Conservation (phyloP, 2,329 filamentous ascomycete genomes). For the Claviceps sp. region DNA sequence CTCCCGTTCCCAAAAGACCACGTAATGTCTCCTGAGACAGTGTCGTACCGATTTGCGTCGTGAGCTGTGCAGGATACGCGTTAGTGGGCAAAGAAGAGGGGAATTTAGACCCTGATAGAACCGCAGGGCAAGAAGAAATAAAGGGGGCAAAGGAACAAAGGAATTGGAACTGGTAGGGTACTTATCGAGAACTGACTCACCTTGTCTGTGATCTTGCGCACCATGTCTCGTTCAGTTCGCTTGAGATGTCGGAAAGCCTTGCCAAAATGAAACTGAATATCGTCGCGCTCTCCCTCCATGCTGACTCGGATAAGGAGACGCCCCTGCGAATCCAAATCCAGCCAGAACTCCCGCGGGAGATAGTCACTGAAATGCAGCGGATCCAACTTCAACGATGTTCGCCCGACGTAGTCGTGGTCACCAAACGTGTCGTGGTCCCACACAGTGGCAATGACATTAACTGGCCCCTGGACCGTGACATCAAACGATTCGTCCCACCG, state of each 20-base stretch:
- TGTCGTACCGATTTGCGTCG: constrained; percentile 81
- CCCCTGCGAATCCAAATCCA: constrained; percentile 92
- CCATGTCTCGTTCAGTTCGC: constrained; percentile 95
- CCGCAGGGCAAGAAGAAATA: neutral
- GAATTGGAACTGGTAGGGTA: neutral
- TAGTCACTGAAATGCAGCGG: constrained; percentile 96
- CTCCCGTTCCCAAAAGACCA: constrained; percentile 55
- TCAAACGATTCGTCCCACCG: constrained; percentile 97
- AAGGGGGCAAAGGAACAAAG: neutral
- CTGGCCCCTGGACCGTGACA: constrained; percentile 78
- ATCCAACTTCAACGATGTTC: constrained; percentile 95
- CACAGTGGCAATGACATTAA: constrained; percentile 92
- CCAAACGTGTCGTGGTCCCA: constrained; percentile 98
- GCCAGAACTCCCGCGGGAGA: constrained; percentile 90
- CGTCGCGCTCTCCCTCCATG: constrained; percentile 97
- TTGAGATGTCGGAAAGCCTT: constrained; percentile 94
- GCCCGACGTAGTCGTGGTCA: constrained; percentile 92
- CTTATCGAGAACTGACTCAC: constrained; percentile 38
- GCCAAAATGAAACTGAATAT: constrained; percentile 97
- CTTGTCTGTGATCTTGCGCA: constrained; percentile 95
- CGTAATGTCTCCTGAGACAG: constrained; percentile 73
- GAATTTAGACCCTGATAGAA: too few species aligned
- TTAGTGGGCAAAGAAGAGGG: neutral
- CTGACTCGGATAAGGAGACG: constrained; percentile 79
- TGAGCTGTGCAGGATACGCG: constrained; percentile 44